Evolutionary conservation across 345 rosid genomes (phyloP), one percentile per base, ranked within the genome.

Genomic region (Pistacia vera): DNA sequence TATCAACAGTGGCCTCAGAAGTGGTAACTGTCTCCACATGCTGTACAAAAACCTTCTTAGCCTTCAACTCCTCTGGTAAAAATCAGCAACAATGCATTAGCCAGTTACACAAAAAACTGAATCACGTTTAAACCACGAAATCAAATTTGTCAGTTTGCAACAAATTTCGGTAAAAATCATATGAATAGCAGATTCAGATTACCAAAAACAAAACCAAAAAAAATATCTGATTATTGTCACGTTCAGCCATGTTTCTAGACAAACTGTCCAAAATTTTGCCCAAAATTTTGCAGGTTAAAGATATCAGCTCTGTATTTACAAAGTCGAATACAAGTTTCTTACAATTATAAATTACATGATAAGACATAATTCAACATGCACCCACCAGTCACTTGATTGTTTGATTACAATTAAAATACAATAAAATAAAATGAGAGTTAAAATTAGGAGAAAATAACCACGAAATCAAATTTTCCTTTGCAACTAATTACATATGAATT

Each of bases 11-110:
- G 63, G 82, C 75, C 60, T 78, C 80, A 20, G 86, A 74, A 82
- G 73, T 89, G 17, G 66, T 77, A 70, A 83, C 81, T 2, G 95
- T 90, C 76, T 91, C 92, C 44, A 96, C 90, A 81, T 96, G 97
- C 72, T 76, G 83, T 51, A 96, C 92, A 54, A 96, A 75, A 67
- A 96, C 87, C 84, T 85, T 89, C 87, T 82, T 91, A 30, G 82
- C 81, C 78, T 85, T 89, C 81, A 79, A 75, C 22, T 85, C 92
- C 84, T 86, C 92, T 81, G 58, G 71, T 55, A 74, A 76, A 74
- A 71, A 84, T 62, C 66, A 79, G 74, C n/a, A 72, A 61, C 60
- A 72, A 48, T 54, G 28, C 65, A 56, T 66, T 63, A 77, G 49
- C 58, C 13, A 2, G 6, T 58, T 0, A 63, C 51, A 73, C 46